Conservation (phyloP, 352 stramenopile genomes). For the Pythium aphanidermatum region DNA sequence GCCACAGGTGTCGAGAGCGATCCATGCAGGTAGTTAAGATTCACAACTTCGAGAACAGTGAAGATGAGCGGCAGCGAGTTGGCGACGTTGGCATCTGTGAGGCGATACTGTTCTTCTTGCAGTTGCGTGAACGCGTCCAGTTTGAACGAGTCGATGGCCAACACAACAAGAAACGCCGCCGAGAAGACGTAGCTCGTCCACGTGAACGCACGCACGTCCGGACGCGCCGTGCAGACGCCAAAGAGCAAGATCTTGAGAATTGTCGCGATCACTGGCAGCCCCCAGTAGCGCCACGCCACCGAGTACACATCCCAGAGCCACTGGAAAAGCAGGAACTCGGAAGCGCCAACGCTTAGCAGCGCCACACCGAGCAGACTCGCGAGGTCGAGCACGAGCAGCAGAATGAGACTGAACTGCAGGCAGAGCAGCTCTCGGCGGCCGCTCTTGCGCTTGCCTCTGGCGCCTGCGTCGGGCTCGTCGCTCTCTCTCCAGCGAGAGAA, state of each 20-base stretch:
- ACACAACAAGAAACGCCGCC: conserved; percentile 45
- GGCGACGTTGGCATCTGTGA: conserved; percentile 69
- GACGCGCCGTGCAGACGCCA: conserved; percentile 39
- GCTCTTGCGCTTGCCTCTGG: conserved; percentile 5
- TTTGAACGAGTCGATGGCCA: conserved; percentile 68
- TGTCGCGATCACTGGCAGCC: conserved; percentile 58
- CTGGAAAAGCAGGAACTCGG: conserved; percentile 23
- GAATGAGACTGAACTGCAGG: conserved; percentile 59
- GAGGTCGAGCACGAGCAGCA: conserved; percentile 48
- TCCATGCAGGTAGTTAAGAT: conserved; percentile 59
- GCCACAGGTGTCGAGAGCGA: conserved; percentile 37
- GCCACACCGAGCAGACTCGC: conserved; percentile 43
- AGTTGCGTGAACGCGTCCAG: conserved; percentile 58
- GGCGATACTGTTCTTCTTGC: conserved; percentile 40
- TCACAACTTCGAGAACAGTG: conserved; percentile 77
- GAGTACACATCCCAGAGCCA: conserved; percentile 46
- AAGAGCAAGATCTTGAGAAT: conserved; percentile 58
- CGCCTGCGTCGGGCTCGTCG: conserved; percentile 10
- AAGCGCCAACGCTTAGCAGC: conserved; percentile 40
- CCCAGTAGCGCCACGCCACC: conserved; percentile 69
- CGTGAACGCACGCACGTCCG: conserved; percentile 27
- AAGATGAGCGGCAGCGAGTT: conserved; percentile 84
- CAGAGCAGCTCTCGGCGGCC: conserved; percentile 47
- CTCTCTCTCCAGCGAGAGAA: conserved; percentile 49
- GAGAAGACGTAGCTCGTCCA: conserved; percentile 48